These are phyloP conservation scores for Malassezia furfur DNA, from an alignment of 1,284 basidiomycete genomes.

Conservation along the genomic window DNA sequence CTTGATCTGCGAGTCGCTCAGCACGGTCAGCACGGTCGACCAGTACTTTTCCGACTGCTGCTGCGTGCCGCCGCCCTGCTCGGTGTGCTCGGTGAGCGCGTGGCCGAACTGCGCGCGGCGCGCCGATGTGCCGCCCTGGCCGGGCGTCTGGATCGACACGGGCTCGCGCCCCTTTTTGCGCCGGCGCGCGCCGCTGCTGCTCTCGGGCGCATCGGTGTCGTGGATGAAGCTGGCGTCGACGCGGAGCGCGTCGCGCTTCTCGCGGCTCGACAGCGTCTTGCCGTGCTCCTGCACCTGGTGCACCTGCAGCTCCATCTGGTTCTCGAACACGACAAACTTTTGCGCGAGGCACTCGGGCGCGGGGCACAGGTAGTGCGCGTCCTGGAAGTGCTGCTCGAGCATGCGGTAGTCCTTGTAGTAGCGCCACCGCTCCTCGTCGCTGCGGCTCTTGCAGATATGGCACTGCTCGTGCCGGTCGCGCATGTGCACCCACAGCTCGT, in stretches of 20 bases:
- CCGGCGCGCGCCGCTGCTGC: slow-evolving; percentile 7
- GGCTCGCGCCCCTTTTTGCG: slow-evolving; percentile 14
- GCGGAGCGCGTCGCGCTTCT: slow-evolving; percentile 67
- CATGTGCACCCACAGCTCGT: slow-evolving; percentile 91
- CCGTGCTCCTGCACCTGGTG: slow-evolving; percentile 83
- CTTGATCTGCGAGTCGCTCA: slow-evolving; percentile 60
- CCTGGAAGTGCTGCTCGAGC: slow-evolving; percentile 49
- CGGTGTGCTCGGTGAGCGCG: slow-evolving; percentile 2
- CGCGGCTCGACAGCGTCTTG: slow-evolving; percentile 65
- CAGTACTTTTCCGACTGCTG: slow-evolving; percentile 52
- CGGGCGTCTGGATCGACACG: neutral
- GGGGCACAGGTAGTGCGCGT: slow-evolving; percentile 66
- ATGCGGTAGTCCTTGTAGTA: slow-evolving; percentile 38
- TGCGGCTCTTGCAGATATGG: slow-evolving; percentile 62
- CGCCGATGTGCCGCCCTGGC: slow-evolving; percentile 10
- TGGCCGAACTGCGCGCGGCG: slow-evolving; percentile 16
- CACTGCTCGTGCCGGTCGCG: slow-evolving; percentile 90
- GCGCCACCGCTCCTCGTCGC: slow-evolving; percentile 36
- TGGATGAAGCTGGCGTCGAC: slow-evolving; percentile 73
- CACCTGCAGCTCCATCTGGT: slow-evolving; percentile 76
- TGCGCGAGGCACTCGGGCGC: slow-evolving; percentile 66
- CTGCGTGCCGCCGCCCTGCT: neutral
- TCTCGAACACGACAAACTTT: slow-evolving; percentile 88
- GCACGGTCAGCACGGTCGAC: slow-evolving; percentile 59
- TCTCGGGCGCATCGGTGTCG: slow-evolving; percentile 44